Evolutionary conservation across 2,329 filamentous ascomycete species (phyloP), one percentile per base, ranked within the genome.

Genomic region (Malbranchea zuffiana): DNA sequence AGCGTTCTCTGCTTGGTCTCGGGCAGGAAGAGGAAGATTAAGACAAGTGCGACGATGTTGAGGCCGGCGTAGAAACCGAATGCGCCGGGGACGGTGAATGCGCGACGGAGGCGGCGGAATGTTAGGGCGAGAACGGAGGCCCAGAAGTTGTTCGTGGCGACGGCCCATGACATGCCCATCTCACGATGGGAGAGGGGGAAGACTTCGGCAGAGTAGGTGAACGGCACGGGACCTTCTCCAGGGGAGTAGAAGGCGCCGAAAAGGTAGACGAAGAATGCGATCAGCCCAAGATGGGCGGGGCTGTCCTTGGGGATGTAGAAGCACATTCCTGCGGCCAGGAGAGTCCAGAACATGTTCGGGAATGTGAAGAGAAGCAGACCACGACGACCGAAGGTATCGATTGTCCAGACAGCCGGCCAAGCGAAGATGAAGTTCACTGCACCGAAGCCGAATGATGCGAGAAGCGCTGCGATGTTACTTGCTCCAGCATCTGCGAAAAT

Each of bases 261-360:
- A 11, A 81, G 53, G 57, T 75, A 81, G 44, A 80, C 62, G 43
- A 80, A 79, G 4, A 76, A 54, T 0, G 74, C 71, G 28, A 79
- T 69, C 0, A 73, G 53, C 0, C 60, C 72, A 6, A 74, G 60
- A 40, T 70, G 66, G 0, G 65, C 62, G 0, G 52, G 47, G 31
- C 11, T 45, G 62, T 53, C 48, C 18, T 48, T 44, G 1, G 60
- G 60, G 12, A 78, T 67, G 27, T 71, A 63, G 33, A 72, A 74
- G 48, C 68, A 75, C 36, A 79, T 65, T 4, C 72, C 75, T 10
- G 73, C 74, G 0, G 72, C 71, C 1, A 80, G 63, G 10, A 80
- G 58, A 3, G 74, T 75, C 74, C 75, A 78, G n/a, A 71, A 72
- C 75, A 80, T 80, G 40, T 78, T 66, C 0, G 75, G 75, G 50